Base-by-base conservation (phyloP, 179 eudicot genomes). In the Carnegiea gigantea region DNA sequence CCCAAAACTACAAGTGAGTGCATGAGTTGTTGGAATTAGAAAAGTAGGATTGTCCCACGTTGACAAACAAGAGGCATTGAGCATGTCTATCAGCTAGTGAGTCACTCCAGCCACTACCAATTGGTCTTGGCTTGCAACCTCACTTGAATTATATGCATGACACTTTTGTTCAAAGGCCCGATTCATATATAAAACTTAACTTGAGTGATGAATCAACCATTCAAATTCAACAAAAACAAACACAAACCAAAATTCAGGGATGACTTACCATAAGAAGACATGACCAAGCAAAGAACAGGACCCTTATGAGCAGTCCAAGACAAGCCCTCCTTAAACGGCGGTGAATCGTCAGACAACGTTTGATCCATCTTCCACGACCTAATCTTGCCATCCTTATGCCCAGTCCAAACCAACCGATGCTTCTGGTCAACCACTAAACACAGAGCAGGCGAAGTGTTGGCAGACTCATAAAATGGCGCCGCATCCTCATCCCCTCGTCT, bases 321-420 rank as follows among this genome's bases (percentile, higher is more conserved):
- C 49, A 97, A 86, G 5, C 97, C 92, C 86, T 97, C 99, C 83
- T 80, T 87, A 83, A 97, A 90, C 53, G 89, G 86, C 36, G 70
- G 51, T 21, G 79, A 44, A 24, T 71, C 53, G 21, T 87, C 93
- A 24, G 80, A 24, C 57, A 77, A 60, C 44, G 33, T 70, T 76
- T 87, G 97, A 81, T 97, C 98, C 94, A 92, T 92, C 81, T 86
- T 95, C 99, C 99, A 97, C 0, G 98, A 95, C 84, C 98, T 86
- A 60, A 97, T 91, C 79, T 89, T 97, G 6, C 99, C 99, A 85
- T 97, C 99, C 84, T 92, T 97, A 68, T 95, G 99, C 21, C 98
- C 99, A 54, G 92, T 95, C 99, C 98, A 97, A 24, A 97, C 92
- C 87, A 95, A 75, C 54, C 91, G 89, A 83, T 90, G 89, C 77